These are phyloP conservation scores for Calonectria pauciramosa DNA, from an alignment of 2,329 filamentous ascomycete genomes.

Conservation along the genomic window DNA sequence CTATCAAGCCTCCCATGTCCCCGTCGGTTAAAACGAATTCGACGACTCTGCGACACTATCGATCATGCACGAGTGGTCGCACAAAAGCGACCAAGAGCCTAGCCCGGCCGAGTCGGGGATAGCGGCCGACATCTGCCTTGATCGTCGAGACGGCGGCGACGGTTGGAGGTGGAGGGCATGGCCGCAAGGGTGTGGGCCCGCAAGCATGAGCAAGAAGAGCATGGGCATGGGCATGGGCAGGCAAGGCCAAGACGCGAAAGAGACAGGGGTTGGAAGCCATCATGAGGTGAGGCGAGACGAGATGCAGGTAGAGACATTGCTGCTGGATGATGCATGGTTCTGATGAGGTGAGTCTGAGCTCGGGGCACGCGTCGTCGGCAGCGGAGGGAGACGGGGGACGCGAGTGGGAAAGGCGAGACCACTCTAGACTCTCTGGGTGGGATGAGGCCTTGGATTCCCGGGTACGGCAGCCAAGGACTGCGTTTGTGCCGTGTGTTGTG, in stretches of 20 bases:
- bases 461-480: neutral
- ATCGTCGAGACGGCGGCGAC: conserved; percentile 36
- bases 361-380: neutral
- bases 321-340: conserved; percentile 7
- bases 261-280: conserved; percentile 8
- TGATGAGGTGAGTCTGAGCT: conserved; percentile 6
- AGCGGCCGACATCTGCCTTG: conserved; percentile 42
- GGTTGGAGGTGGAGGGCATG: conserved; percentile 36
- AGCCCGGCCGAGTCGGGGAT: conserved; percentile 37
- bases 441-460: neutral
- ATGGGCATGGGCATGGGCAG: conserved; percentile 14
- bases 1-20: conserved; percentile 28
- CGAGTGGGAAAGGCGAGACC: neutral
- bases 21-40: conserved; percentile 25
- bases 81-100: conserved; percentile 39
- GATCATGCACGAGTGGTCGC: conserved; percentile 36
- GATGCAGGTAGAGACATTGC: conserved; percentile 6
- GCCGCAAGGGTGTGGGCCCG: conserved; percentile 18
- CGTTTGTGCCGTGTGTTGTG: neutral
- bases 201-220: conserved; percentile 11
- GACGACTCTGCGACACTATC: conserved; percentile 32
- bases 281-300: conserved; percentile 17
- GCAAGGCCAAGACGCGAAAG: conserved; percentile 1
- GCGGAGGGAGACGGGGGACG: neutral
- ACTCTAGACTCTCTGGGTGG: neutral